These are phyloP conservation scores for Camellia japonica DNA, from an alignment of 148 eudicot species.

Conservation along the genomic window DNA sequence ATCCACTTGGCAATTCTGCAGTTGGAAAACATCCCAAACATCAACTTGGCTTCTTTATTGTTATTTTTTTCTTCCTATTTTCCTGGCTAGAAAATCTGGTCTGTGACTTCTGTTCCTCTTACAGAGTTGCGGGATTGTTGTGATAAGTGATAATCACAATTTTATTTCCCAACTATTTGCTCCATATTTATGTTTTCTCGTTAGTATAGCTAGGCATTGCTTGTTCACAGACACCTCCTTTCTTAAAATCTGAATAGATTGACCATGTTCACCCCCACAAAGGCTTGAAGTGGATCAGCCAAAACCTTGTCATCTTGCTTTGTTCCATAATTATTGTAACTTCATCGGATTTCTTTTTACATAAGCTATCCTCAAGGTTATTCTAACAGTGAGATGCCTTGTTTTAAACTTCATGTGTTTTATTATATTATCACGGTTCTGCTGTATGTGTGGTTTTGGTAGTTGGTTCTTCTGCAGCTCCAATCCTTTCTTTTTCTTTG, in stretches of 20 bases:
- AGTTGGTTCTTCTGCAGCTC: too few relatives aligned
- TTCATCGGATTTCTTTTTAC: too few relatives aligned
- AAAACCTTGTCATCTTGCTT: neutral
- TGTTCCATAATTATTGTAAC: too few relatives aligned
- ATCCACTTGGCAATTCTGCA: neutral
- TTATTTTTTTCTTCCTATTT: neutral
- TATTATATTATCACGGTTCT: too few relatives aligned
- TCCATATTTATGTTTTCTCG: neutral
- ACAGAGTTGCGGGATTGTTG: neutral
- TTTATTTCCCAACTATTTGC: too few relatives aligned
- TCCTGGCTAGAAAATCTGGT: neutral
- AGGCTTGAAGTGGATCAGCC: neutral
- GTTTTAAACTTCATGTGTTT: too few relatives aligned
- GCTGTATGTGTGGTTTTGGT: too few relatives aligned
- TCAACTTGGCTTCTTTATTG: neutral
- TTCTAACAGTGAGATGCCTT: too few relatives aligned
- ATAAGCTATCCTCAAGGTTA: too few relatives aligned
- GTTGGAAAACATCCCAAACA: neutral
- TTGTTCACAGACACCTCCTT: neutral
- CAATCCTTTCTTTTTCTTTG: too few relatives aligned
- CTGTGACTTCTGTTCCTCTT: neutral
- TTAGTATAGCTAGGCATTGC: neutral
- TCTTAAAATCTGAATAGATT: neutral
- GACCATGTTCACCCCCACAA: neutral
- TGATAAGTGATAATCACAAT: too few relatives aligned